These are phyloP conservation scores for Przewalskia tangutica DNA, from an alignment of 257 asterid species.

Conservation along the genomic window DNA sequence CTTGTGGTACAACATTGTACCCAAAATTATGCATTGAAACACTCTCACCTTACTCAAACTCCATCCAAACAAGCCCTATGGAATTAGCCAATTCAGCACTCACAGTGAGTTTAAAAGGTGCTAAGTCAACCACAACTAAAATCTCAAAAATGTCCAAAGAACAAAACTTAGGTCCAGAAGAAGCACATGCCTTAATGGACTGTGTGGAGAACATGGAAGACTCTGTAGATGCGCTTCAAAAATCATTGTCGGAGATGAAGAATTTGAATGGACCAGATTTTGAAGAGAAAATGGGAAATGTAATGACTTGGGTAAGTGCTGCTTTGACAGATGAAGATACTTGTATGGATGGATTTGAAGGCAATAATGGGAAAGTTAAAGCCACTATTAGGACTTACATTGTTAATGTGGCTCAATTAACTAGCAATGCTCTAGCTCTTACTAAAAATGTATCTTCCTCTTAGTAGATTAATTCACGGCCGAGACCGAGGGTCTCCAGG, in stretches of 20 bases:
- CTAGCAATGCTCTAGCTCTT: slow-evolving; percentile 17
- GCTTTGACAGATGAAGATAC: slow-evolving; percentile 20
- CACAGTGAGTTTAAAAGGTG: slow-evolving; percentile 1
- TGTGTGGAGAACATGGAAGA: slow-evolving; percentile 14
- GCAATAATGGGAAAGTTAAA: not conserved
- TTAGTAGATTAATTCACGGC: not conserved
- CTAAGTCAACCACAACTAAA: not conserved
- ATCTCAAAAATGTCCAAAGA: not conserved
- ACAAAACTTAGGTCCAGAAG: not conserved
- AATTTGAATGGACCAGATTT: slow-evolving; percentile 5
- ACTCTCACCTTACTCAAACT: slow-evolving; percentile 12
- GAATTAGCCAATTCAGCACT: slow-evolving; percentile 5
- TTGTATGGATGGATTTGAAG: slow-evolving; percentile 16
- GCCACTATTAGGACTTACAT: not conserved
- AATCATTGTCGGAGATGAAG: slow-evolving; percentile 10
- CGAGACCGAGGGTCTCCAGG: no score
- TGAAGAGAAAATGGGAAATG: slow-evolving; percentile 14
- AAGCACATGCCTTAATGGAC: slow-evolving; percentile 11
- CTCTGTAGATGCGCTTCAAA: slow-evolving; percentile 8
- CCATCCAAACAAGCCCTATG: not conserved
- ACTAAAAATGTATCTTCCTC: not conserved
- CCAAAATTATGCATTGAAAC: slow-evolving; percentile 6
- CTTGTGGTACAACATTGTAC: slow-evolving; percentile 5
- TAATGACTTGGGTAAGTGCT: slow-evolving; percentile 19
- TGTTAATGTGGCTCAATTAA: slow-evolving; percentile 11